Base-by-base conservation (phyloP, 306 rosid genomes). In the Cercis canadensis region DNA sequence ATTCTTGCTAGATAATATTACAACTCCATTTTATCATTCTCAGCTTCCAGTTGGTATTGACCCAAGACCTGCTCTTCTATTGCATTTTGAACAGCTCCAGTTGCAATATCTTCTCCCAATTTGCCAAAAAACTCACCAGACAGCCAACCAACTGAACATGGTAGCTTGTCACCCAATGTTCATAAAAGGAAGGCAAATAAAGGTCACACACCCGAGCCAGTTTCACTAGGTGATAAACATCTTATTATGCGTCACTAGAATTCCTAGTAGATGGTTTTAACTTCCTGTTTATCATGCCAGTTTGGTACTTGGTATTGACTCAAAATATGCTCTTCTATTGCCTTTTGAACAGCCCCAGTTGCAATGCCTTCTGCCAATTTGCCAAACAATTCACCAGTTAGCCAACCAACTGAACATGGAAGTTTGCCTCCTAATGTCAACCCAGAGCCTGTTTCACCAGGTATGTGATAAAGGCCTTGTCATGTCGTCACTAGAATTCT, bases 401-500 rank as follows among this genome's bases (percentile, higher is more conserved):
- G 76, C 65, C 82, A 69, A 7, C 86, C 92, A 50, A 69, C 68
- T 24, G 21, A 47, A 47, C 89, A 83, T 56, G 87, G 70, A 63
- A 76, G 74, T 72, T 77, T 82, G 33, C 90, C 98, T 39, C 82
- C 86, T 68, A 78, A 44, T 47, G n/a, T 69, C 73, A 59, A 73
- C 5, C 45, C 70, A 47, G 73, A 75, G 75, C 77, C 86, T 44
- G 32, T 80, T 82, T 39, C 77, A 13, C 83, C 89, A 56, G 78
- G 87, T 80, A 75, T 29, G 56, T 40, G 65, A 61, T 57, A 2
- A 24, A 50, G 16, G 13, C 49, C 60, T 46, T 62, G 57, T 57
- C 31, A 66, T 57, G 61, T 19, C 44, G 21, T 59, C 49, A 59
- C 67, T 39, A 52, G 32, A 49, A 56, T 47, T 65, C 16, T 19